phyloP scores from a whole-genome alignment of 2,329 filamentous ascomycete species.

The Hymenoscyphus repandus region DNA sequence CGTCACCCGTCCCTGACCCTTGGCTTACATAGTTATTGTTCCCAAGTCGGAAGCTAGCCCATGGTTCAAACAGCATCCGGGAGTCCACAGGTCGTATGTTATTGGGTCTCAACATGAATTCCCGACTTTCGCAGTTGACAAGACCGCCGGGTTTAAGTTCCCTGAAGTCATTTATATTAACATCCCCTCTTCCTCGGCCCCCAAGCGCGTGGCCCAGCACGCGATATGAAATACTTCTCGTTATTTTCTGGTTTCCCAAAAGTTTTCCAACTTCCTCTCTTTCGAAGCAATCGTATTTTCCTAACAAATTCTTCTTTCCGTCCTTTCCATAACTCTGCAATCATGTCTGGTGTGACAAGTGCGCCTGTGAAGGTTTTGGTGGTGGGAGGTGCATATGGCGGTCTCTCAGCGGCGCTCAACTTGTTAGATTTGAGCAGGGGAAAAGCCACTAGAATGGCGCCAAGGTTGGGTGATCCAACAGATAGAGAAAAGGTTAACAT shows the following conservation, averaged over 20 bases:
- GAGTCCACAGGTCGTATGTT: background rate
- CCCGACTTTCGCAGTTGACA: background rate
- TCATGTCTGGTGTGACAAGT: background rate
- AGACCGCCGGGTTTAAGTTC: background rate
- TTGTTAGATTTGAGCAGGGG: slow-evolving; percentile 61
- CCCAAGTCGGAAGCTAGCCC: background rate
- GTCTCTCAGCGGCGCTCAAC: slow-evolving; percentile 61
- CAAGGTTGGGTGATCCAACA: slow-evolving; percentile 23
- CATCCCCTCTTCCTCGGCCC: background rate
- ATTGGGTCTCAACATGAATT: background rate
- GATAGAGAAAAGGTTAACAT: slow-evolving; percentile 44
- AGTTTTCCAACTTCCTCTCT: background rate
- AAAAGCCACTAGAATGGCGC: slow-evolving; percentile 29
- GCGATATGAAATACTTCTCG: background rate
- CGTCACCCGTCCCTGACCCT: background rate
- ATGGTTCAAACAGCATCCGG: background rate
- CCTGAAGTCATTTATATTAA: background rate
- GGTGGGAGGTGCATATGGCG: slow-evolving; percentile 68
- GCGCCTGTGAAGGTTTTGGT: slow-evolving; percentile 49
- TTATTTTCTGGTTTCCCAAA: background rate
- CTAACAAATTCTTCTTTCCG: background rate
- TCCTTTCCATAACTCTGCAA: background rate
- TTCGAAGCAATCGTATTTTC: slow-evolving; percentile 1
- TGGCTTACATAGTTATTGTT: background rate
- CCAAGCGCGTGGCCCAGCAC: background rate